phyloP scores from a whole-genome alignment of 2,329 filamentous ascomycete genomes.

The Neobulgaria alba region DNA sequence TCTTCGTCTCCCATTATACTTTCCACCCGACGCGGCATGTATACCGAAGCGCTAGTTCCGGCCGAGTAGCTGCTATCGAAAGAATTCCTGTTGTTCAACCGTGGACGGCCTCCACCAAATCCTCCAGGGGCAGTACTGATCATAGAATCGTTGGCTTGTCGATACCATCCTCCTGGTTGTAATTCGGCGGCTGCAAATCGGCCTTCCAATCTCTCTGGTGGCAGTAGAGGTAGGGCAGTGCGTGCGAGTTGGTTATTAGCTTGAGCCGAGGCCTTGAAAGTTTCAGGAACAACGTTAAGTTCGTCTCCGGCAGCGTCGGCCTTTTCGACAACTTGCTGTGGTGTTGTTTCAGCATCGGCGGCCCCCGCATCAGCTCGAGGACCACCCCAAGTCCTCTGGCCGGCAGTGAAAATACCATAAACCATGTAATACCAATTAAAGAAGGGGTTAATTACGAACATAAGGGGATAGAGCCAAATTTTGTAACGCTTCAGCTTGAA shows the following conservation, averaged over 20 bases:
- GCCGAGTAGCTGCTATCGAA: constrained; percentile 57
- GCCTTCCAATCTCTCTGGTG: constrained; percentile 67
- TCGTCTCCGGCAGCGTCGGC: constrained; percentile 76
- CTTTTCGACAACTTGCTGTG: constrained; percentile 74
- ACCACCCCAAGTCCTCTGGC: constrained; percentile 91
- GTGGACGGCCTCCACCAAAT: constrained; percentile 17
- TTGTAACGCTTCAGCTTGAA: constrained; percentile 81
- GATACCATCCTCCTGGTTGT: constrained; percentile 60
- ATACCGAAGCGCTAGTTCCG: constrained; percentile 49
- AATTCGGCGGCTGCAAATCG: constrained; percentile 66
- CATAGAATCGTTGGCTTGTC: constrained; percentile 60
- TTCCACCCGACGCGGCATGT: constrained; percentile 50
- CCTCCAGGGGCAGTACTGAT: constrained; percentile 43
- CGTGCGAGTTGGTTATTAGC: constrained; percentile 39
- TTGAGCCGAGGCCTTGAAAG: constrained; percentile 58
- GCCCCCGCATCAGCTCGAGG: constrained; percentile 81
- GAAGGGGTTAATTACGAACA: constrained; percentile 93
- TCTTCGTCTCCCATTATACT: constrained; percentile 75
- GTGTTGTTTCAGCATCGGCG: constrained; percentile 67
- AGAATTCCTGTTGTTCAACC: constrained; percentile 50
- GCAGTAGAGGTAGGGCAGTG: constrained; percentile 54
- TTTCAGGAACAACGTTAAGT: constrained; percentile 80
- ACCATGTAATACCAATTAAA: constrained; percentile 97
- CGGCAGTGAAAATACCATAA: constrained; percentile 37
- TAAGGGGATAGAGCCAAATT: constrained; percentile 87